A percentile compares a stretch with the other conserved stretches of the same genome.
phyloP scores from a whole-genome alignment of 192 early-diverging fungal species.

The Podila minutissima region DNA sequence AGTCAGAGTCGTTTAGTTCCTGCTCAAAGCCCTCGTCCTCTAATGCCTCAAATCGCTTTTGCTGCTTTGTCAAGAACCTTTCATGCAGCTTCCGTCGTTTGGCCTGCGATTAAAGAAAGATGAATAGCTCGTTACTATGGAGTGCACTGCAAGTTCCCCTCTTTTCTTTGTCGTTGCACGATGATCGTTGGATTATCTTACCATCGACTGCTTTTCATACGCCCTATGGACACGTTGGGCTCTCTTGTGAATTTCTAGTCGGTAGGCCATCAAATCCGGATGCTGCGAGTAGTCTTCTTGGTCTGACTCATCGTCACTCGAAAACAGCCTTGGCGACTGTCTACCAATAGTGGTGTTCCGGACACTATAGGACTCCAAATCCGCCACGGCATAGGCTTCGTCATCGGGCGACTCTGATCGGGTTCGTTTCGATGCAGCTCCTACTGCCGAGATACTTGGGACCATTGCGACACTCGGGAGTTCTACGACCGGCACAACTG shows the following conservation, averaged over 20 bases:
- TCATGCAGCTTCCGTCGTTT: slow-evolving; percentile 47
- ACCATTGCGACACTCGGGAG: background rate
- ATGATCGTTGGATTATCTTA: slow-evolving; percentile 7
- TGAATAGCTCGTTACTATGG: background rate
- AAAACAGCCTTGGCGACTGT: background rate
- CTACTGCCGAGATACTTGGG: background rate
- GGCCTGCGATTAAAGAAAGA: background rate
- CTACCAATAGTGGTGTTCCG: background rate
- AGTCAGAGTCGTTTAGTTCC: slow-evolving; percentile 15
- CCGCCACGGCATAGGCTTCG: background rate
- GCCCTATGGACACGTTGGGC: slow-evolving; percentile 38
- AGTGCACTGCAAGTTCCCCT: background rate
- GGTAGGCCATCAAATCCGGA: slow-evolving; percentile 41
- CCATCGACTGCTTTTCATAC: slow-evolving; percentile 35
- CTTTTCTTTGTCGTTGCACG: too few relatives aligned
- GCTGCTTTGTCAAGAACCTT: slow-evolving; percentile 40
- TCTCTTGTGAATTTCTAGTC: slow-evolving; percentile 38
- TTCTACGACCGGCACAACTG: too few relatives aligned
- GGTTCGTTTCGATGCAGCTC: background rate
- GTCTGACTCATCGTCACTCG: slow-evolving; percentile 21
- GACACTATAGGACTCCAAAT: background rate
- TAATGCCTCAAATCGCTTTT: slow-evolving; percentile 18
- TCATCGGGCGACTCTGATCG: background rate
- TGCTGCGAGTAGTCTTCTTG: slow-evolving; percentile 37
- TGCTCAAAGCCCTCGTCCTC: background rate